phyloP scores from a whole-genome alignment of 1,139 yeast genomes.

The Candida freyschussii region DNA sequence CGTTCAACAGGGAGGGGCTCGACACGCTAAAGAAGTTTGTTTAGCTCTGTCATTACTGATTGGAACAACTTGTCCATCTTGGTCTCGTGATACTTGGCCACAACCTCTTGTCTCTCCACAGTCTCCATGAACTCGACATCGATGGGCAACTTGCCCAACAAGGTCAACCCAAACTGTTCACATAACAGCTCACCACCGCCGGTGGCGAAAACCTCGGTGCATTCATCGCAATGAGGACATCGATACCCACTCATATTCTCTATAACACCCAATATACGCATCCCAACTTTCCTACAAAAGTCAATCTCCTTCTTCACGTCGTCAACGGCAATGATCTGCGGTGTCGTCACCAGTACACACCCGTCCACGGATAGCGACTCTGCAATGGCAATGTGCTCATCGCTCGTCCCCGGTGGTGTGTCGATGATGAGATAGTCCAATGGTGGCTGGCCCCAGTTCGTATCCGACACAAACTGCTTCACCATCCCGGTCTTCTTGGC shows the following conservation, averaged over 20 bases:
- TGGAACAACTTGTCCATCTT: slow-evolving; percentile 14
- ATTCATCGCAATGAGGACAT: slow-evolving; percentile 90
- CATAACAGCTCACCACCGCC: slow-evolving; percentile 90
- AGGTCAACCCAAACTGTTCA: slow-evolving; percentile 52
- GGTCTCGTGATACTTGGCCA: slow-evolving; percentile 7
- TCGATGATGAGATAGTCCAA: slow-evolving; percentile 73
- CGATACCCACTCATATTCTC: slow-evolving; percentile 98
- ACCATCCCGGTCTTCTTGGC: slow-evolving; percentile 99
- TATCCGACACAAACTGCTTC: slow-evolving; percentile 85
- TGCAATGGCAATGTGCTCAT: slow-evolving; percentile 95
- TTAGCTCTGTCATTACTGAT: no score
- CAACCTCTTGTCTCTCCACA: slow-evolving; percentile 48
- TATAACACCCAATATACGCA: slow-evolving; percentile 76
- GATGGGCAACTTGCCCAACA: slow-evolving; percentile 84
- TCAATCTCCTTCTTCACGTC: slow-evolving; percentile 94
- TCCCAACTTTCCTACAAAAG: slow-evolving; percentile 82
- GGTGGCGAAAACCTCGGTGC: slow-evolving; percentile 83
- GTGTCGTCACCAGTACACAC: slow-evolving; percentile 92
- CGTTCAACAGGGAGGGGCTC: no score
- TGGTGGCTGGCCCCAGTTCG: slow-evolving; percentile 75
- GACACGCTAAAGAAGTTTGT: no score
- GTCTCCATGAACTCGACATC: slow-evolving; percentile 87
- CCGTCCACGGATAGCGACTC: slow-evolving; percentile 92
- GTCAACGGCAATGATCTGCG: slow-evolving; percentile 87
- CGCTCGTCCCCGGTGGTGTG: slow-evolving; percentile 98